phyloP scores from a whole-genome alignment of 1,284 basidiomycete species.

The Xanthoconium separans region DNA sequence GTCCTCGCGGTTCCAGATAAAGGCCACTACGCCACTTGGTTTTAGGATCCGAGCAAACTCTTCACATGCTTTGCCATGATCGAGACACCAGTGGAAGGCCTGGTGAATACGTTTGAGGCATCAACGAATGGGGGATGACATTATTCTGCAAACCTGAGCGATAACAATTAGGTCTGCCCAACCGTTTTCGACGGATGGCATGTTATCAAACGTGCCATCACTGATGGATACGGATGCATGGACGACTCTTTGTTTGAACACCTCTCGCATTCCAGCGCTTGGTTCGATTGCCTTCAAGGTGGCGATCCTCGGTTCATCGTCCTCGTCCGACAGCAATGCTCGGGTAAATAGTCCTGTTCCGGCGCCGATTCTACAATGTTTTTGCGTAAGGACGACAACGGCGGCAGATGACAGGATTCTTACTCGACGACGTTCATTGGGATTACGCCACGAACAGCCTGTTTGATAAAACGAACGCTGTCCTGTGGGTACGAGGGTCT shows the following conservation, averaged over 20 bases:
- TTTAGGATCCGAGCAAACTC: constrained; percentile 76
- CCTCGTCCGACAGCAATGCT: constrained; percentile 62
- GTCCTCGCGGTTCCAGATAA: constrained; percentile 82
- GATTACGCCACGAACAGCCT: constrained; percentile 36
- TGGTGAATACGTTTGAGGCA: constrained; percentile 26
- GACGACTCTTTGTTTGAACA: constrained; percentile 50
- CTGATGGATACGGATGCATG: constrained; percentile 50
- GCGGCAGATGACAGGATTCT: constrained; percentile 17
- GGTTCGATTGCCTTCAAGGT: constrained; percentile 68
- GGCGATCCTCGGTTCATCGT: constrained; percentile 49
- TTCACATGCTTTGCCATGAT: constrained; percentile 58
- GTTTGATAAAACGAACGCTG: constrained; percentile 56
- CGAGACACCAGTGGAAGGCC: constrained; percentile 84
- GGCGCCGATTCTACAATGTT: constrained; percentile 52
- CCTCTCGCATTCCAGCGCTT: constrained; percentile 67
- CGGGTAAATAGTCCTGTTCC: constrained; percentile 83
- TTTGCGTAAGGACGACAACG: not conserved
- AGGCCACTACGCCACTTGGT: constrained; percentile 58
- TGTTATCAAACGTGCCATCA: constrained; percentile 67
- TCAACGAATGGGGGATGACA: not conserved
- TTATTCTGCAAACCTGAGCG: constrained; percentile 56
- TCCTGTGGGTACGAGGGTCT: constrained; percentile 70
- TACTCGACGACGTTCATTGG: constrained; percentile 69
- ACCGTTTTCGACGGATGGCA: constrained; percentile 48
- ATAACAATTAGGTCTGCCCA: constrained; percentile 76